phyloP scores from a whole-genome alignment of 331 rosid species.

The Cucumis variabilis region DNA sequence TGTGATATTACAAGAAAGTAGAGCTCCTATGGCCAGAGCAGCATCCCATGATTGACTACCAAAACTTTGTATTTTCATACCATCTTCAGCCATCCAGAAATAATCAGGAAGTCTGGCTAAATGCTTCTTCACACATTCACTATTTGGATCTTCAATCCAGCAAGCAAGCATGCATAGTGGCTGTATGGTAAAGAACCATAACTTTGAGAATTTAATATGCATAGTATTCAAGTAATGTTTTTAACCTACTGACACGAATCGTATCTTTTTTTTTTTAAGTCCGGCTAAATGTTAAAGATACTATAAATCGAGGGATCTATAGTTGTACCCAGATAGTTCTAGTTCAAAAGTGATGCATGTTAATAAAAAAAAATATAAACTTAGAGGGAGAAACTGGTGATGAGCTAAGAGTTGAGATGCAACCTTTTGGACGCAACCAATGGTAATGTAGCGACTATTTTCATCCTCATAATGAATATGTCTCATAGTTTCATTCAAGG shows the following conservation, averaged over 20 bases:
- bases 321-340: too few relatives aligned
- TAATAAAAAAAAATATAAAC: too few relatives aligned
- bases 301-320: too few relatives aligned
- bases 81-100: constrained; percentile 87
- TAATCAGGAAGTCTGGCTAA: constrained; percentile 68
- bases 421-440: constrained; percentile 79
- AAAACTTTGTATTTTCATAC: constrained; percentile 70
- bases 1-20: constrained; percentile 58
- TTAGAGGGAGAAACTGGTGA: too few relatives aligned
- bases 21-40: constrained; percentile 60
- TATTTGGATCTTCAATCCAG: constrained; percentile 81
- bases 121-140: constrained; percentile 76
- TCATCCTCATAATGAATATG: constrained; percentile 90
- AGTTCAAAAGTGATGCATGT: too few relatives aligned
- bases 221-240: too few relatives aligned
- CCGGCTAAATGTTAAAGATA: too few relatives aligned
- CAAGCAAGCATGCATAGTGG: constrained; percentile 58
- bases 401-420: too few relatives aligned
- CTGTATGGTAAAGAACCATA: constrained; percentile 8
- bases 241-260: too few relatives aligned
- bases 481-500: constrained; percentile 61
- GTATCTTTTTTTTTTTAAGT: too few relatives aligned
- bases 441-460: constrained; percentile 71
- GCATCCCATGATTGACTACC: constrained; percentile 88
- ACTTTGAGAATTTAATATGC: too few relatives aligned